These are phyloP conservation scores for Biscogniauxia mediterranea DNA, from an alignment of 2,329 filamentous ascomycete species.

Conservation along the genomic window DNA sequence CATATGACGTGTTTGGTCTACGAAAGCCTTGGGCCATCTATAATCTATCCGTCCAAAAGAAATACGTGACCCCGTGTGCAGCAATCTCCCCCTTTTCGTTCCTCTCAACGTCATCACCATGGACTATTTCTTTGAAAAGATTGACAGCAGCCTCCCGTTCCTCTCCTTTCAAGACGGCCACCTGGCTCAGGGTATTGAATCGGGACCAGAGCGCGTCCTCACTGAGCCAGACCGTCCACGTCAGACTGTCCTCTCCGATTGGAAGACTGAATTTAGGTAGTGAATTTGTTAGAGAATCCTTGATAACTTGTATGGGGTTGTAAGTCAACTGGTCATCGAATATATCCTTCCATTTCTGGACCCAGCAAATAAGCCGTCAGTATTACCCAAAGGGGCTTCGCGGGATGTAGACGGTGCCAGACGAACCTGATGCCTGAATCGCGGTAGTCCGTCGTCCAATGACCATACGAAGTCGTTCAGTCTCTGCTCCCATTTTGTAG, in stretches of 20 bases:
- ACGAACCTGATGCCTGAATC: constrained; percentile 59
- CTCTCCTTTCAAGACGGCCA: constrained; percentile 56
- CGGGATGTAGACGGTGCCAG: neutral
- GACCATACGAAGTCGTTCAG: constrained; percentile 58
- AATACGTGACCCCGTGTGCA: constrained; percentile 62
- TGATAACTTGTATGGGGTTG: constrained; percentile 51
- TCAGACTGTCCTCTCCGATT: constrained; percentile 53
- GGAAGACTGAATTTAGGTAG: constrained; percentile 58
- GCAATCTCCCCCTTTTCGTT: constrained; percentile 63
- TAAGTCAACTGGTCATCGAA: constrained; percentile 59
- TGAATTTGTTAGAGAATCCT: constrained; percentile 38
- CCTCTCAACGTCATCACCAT: constrained; percentile 50
- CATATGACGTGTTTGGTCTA: constrained; percentile 1
- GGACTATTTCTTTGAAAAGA: constrained; percentile 54
- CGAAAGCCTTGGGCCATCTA: constrained; percentile 22
- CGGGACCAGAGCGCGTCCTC: constrained; percentile 63
- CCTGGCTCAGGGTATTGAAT: constrained; percentile 65
- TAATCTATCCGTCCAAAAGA: constrained; percentile 58
- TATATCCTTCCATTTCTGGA: constrained; percentile 57
- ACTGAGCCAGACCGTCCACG: constrained; percentile 57
- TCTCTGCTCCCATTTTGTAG: constrained; percentile 59
- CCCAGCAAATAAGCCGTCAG: constrained; percentile 2
- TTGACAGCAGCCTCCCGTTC: constrained; percentile 47
- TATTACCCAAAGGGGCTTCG: neutral
- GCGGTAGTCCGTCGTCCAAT: constrained; percentile 56